phyloP scores from a whole-genome alignment of 495 filamentous ascomycete genomes.

The Daldinia grandis region DNA sequence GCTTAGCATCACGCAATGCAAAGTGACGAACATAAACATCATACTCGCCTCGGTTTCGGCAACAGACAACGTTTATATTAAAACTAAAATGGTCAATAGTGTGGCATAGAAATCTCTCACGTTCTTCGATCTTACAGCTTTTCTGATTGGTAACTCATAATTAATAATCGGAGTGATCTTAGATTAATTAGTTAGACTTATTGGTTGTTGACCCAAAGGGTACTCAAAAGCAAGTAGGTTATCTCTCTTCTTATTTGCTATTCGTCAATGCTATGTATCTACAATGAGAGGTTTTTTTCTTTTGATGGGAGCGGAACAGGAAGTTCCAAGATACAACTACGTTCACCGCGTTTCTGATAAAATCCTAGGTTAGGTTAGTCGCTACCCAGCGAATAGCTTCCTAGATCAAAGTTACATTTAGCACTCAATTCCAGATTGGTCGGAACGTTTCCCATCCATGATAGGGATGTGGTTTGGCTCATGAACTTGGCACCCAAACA shows the following conservation, averaged over 20 bases:
- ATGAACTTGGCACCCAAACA: conserved; percentile 4
- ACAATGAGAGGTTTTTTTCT: conserved; percentile 13
- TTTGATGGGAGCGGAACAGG: conserved; percentile 2
- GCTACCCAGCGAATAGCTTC: background rate
- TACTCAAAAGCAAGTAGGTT: conserved; percentile 16
- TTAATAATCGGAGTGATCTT: conserved; percentile 31
- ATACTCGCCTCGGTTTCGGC: background rate
- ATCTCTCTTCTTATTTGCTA: conserved; percentile 2
- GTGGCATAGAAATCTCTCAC: background rate
- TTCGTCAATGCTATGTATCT: conserved; percentile 19
- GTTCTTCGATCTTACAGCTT: background rate
- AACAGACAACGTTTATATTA: conserved; percentile 9
- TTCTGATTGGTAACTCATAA: conserved; percentile 20
- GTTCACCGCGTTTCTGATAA: conserved; percentile 29
- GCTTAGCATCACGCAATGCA: conserved; percentile 13
- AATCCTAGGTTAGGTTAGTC: background rate
- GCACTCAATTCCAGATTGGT: conserved; percentile 19
- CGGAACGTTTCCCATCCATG: conserved; percentile 10
- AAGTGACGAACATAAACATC: background rate
- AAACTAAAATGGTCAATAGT: conserved; percentile 23
- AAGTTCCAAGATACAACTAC: conserved; percentile 4
- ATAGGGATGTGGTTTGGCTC: conserved; percentile 11
- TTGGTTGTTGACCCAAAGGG: conserved; percentile 24
- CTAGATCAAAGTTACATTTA: conserved; percentile 4
- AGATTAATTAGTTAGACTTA: conserved; percentile 17